phyloP scores from a whole-genome alignment of 805 yeast genomes.

The Ogataea glucozyma region DNA sequence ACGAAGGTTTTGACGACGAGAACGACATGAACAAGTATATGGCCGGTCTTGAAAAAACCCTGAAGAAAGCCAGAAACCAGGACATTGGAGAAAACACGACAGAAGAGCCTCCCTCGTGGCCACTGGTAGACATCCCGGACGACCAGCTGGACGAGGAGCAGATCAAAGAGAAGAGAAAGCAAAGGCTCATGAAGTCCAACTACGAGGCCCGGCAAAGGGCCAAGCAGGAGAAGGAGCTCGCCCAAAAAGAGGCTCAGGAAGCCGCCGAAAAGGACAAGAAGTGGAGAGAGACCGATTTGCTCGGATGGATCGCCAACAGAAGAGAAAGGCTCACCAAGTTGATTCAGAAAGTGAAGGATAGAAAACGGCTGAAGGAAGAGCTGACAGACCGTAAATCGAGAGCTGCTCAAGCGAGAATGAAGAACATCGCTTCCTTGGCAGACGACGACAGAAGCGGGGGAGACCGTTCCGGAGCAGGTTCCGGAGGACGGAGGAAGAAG shows the following conservation, averaged over 20 bases:
- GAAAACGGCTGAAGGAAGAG: slow-evolving; percentile 70
- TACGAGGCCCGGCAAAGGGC: slow-evolving; percentile 86
- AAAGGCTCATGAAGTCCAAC: slow-evolving; percentile 78
- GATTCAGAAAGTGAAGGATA: slow-evolving; percentile 64
- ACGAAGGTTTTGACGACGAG: slow-evolving; percentile 78
- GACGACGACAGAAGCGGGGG: slow-evolving; percentile 46
- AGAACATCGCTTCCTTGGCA: slow-evolving; percentile 83
- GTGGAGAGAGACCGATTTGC: slow-evolving; percentile 75
- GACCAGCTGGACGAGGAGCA: slow-evolving; percentile 77
- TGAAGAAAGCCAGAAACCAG: slow-evolving; percentile 65
- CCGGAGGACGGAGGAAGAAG: slow-evolving; percentile 41
- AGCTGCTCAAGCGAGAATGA: slow-evolving; percentile 93
- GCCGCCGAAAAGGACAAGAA: slow-evolving; percentile 65
- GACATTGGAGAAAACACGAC: slow-evolving; percentile 60
- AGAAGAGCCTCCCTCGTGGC: slow-evolving; percentile 57
- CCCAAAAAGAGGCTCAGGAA: slow-evolving; percentile 58
- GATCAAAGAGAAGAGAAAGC: slow-evolving; percentile 83
- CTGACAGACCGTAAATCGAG: slow-evolving; percentile 85
- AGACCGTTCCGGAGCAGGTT: not conserved
- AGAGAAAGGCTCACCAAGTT: slow-evolving; percentile 58
- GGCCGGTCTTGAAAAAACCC: slow-evolving; percentile 61
- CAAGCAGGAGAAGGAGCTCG: slow-evolving; percentile 72
- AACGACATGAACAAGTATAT: slow-evolving; percentile 69
- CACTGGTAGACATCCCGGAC: slow-evolving; percentile 81
- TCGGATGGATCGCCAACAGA: slow-evolving; percentile 77